Evolutionary conservation across 2,329 filamentous ascomycete species (phyloP), one percentile per base, ranked within the genome.

Genomic region (Talaromyces atroroseus): DNA sequence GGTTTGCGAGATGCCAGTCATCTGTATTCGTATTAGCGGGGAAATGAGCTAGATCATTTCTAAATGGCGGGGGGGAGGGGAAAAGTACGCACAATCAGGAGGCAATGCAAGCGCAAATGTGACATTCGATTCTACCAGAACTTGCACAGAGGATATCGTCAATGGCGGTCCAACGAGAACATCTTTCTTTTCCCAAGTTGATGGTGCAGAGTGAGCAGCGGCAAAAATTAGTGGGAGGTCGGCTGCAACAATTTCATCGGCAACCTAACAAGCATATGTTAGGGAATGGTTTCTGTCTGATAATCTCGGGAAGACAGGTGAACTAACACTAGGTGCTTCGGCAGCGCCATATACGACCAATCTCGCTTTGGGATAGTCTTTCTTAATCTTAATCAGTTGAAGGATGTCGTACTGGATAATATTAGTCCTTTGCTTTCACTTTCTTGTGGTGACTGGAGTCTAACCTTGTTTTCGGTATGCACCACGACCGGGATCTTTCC

Each of bases 221-320:
- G 73, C 72, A 2, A 78, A 65, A 23, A 79, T 76, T n/a, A 77
- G 64, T 2, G 76, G 70, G 24, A 78, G 72, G 16, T 65, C 63
- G n/a, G 72, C 68, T 23, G 64, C 62, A 4, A 74, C 73, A 3
- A 77, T 67, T 24, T 75, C 71, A 21, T 68, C 60, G 14, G 73
- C 74, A 4, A 75, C 66, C 71, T 74, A 38, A 23, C 24, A 29
- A 26, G 21, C 26, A 36, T 29, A 18, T 29, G n/a, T 21, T 18
- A 49, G 50, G 20, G 16, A 23, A 26, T 46, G 16, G 26, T 29
- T 44, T 29, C 21, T 32, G 38, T 23, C 26, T 21, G 23, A 44
- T 21, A 10, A 36, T 36, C 32, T n/a, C n/a, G n/a, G n/a, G 2
- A 36, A 3, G 5, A 16, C 3, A 36, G 32, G n/a, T n/a, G n/a